Base-by-base conservation (phyloP, 129 eudicot species). In the Heracleum sosnowskyi region DNA sequence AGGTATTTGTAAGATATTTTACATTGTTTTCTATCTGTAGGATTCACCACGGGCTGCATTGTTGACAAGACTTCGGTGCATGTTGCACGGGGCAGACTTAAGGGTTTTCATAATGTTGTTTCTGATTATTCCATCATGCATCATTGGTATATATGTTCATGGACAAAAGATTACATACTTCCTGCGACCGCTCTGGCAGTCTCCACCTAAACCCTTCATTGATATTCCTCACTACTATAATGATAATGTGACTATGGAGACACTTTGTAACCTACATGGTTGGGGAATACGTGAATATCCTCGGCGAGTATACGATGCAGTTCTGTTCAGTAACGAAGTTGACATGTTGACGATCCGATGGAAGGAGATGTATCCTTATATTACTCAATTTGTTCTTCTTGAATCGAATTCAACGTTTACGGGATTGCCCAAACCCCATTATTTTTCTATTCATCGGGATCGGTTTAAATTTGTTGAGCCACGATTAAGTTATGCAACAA, bases 361-460 rank as follows among this genome's bases (percentile, higher is more conserved):
- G 93, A 86, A 89, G 39, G 93, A 89, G 69, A 74, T 86, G 1
- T 83, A 89, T 79, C 93, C 93, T 73, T 86, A 84, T 73, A 78
- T 89, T 24, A 89, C 90, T 1, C 87, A 74, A 22, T 89, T 86
- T 26, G 93, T 89, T 22, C 87, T 89, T 7, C 89, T 89, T 31
- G 93, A 89, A 79, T 89, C 93, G 1, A 87, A 89, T 46, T 89
- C 93, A 0, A 89, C 93, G 2, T 89, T 89, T 82, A 89, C 93
- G 0, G 76, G 82, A 63, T 41, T 89, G 18, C 88, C 82, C 0
- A 89, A 89, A 62, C 89, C 91, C 4, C 84, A 78, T 36, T 85
- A 80, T 76, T 89, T 89, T n/a, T 83, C 85, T 6, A 79, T 63
- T 28, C 77, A 87, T 77, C 78, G 80, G 40, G 83, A 83, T 3